phyloP scores from a whole-genome alignment of 768 basidiomycete species.

The Cystobasidiopsis lactophilus region DNA sequence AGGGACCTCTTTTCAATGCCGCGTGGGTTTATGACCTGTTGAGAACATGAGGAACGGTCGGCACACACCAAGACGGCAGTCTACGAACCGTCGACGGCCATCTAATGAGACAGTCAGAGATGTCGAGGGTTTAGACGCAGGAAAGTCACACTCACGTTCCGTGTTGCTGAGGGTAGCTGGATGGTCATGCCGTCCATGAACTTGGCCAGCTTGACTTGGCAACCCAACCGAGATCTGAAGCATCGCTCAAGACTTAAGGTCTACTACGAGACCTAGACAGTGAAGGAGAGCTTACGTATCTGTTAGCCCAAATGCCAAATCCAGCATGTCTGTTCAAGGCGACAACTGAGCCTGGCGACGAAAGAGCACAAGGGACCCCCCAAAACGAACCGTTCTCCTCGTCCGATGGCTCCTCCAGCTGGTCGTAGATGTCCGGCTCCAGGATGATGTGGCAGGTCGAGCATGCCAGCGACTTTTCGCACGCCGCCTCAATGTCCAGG shows the following conservation, averaged over 20 bases:
- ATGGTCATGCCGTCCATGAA: conserved; percentile 67
- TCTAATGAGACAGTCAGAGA: too few species aligned
- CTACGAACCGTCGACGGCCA: too few species aligned
- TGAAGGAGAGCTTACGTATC: conserved; percentile 45
- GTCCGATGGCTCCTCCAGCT: conserved; percentile 76
- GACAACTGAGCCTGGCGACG: not conserved
- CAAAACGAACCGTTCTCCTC: conserved; percentile 60
- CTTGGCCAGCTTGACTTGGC: conserved; percentile 42
- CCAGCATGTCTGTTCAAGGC: conserved; percentile 46
- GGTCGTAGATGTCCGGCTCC: conserved; percentile 55
- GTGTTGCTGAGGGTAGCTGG: conserved; percentile 68
- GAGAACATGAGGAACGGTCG: not conserved
- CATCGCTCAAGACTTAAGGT: too few species aligned
- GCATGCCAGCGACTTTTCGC: conserved; percentile 88
- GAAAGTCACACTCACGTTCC: conserved; percentile 82
- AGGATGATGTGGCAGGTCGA: conserved; percentile 94
- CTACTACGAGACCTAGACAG: not conserved
- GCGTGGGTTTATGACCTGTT: conserved; percentile 19
- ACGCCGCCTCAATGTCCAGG: conserved; percentile 88
- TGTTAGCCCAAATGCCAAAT: conserved; percentile 89
- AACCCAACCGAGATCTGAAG: conserved; percentile 31
- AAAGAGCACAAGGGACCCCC: not conserved
- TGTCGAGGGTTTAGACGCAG: not conserved
- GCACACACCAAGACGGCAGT: not conserved
- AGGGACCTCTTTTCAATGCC: too few species aligned